Conservation (phyloP, 2,329 filamentous ascomycete genomes). For the Pseudopithomyces chartarum region DNA sequence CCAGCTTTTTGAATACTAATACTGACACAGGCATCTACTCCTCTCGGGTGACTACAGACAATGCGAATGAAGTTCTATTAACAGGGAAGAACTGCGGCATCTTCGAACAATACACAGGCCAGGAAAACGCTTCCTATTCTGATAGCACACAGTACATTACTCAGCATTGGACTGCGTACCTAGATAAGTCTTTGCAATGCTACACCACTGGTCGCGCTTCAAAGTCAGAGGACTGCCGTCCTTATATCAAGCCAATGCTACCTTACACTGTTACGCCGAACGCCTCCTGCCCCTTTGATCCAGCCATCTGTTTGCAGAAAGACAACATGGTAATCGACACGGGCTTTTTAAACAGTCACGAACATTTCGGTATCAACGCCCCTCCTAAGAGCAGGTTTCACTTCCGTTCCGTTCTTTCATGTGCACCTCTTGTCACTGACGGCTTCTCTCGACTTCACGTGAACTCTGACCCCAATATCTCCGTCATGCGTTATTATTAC, state of each 20-base stretch:
- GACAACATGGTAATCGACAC: constrained; percentile 26
- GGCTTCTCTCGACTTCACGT: constrained; percentile 13
- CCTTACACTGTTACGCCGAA: constrained; percentile 10
- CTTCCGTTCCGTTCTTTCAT: constrained; percentile 21
- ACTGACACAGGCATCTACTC: constrained; percentile 38
- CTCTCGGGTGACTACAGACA: constrained; percentile 40
- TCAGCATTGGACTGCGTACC: constrained; percentile 5
- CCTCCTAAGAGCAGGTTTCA: constrained; percentile 21
- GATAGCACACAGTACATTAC: not conserved
- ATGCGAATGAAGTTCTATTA: constrained; percentile 41
- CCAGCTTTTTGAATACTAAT: not conserved
- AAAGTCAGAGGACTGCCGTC: constrained; percentile 19
- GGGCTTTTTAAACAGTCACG: constrained; percentile 23
- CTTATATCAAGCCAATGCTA: constrained; percentile 20
- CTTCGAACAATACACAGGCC: not conserved
- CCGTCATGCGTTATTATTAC: constrained; percentile 11
- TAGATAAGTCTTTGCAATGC: constrained; percentile 15
- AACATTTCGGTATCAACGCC: constrained; percentile 30
- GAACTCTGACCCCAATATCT: constrained; percentile 2
- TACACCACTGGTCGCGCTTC: constrained; percentile 14
- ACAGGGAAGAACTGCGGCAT: constrained; percentile 18
- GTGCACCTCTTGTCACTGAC: constrained; percentile 26
- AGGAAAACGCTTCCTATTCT: not conserved
- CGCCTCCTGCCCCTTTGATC: constrained; percentile 23
- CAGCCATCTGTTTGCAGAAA: constrained; percentile 17